A percentile compares a stretch with the other conserved stretches of the same genome.
phyloP scores from a whole-genome alignment of 2,329 filamentous ascomycete genomes.

The Apiospora malaysiana region DNA sequence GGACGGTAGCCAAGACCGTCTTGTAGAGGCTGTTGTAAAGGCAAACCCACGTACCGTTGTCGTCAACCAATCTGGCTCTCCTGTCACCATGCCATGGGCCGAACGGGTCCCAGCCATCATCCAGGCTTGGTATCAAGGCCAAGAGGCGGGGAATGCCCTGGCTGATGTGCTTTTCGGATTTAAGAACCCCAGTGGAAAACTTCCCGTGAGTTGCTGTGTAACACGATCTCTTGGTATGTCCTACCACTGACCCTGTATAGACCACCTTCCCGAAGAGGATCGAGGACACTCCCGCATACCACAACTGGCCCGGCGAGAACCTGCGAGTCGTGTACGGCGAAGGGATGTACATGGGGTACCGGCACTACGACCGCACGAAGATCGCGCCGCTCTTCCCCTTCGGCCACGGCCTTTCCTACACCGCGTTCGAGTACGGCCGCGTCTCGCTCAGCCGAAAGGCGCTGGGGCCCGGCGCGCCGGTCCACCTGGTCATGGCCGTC shows the following conservation, averaged over 20 bases:
- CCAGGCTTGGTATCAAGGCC: constrained; percentile 74
- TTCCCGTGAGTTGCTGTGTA: constrained; percentile 54
- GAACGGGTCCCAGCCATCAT: constrained; percentile 68
- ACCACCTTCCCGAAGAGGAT: constrained; percentile 69
- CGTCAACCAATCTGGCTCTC: constrained; percentile 72
- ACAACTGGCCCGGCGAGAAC: constrained; percentile 77
- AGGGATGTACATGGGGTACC: constrained; percentile 75
- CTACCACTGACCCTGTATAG: constrained; percentile 38
- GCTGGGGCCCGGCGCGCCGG: constrained; percentile 44
- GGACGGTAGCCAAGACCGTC: constrained; percentile 63
- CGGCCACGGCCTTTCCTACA: constrained; percentile 77
- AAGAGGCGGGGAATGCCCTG: constrained; percentile 72
- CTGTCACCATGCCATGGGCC: constrained; percentile 74
- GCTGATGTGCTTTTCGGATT: constrained; percentile 70
- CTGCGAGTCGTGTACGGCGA: constrained; percentile 73
- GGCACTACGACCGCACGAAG: constrained; percentile 69
- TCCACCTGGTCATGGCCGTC: constrained; percentile 54
- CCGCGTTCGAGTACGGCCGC: constrained; percentile 68
- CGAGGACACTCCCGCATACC: constrained; percentile 72
- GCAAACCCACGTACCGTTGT: constrained; percentile 72
- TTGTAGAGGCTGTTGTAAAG: constrained; percentile 65
- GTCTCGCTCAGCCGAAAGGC: constrained; percentile 54
- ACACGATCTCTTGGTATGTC: not conserved
- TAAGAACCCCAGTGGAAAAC: constrained; percentile 70
- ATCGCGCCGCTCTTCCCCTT: constrained; percentile 72